Conservation (phyloP, 2,329 filamentous ascomycete species). For the Cercospora sp. region DNA sequence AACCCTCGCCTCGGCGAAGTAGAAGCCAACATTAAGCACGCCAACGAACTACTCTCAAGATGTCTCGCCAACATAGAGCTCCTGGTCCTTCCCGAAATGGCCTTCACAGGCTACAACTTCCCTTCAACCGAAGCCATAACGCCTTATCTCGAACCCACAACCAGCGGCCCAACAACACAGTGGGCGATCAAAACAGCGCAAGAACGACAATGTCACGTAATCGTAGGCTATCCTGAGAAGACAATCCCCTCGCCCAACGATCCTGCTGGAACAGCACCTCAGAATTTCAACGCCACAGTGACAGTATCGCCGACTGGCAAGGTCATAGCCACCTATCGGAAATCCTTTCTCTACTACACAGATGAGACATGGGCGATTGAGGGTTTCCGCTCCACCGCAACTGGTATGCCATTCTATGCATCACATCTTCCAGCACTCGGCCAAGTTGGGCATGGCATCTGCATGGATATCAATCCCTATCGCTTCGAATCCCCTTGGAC, state of each 20-base stretch:
- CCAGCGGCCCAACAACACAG: slow-evolving; percentile 65
- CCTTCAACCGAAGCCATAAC: slow-evolving; percentile 65
- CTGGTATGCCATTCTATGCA: slow-evolving; percentile 40
- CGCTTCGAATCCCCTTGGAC: slow-evolving; percentile 60
- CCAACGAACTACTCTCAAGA: slow-evolving; percentile 62
- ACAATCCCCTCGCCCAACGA: slow-evolving; percentile 26
- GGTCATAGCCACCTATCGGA: slow-evolving; percentile 62
- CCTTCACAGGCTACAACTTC: slow-evolving; percentile 81
- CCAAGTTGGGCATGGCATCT: slow-evolving; percentile 48
- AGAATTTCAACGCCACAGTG: slow-evolving; percentile 60
- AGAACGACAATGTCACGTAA: slow-evolving; percentile 66
- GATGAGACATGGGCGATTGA: slow-evolving; percentile 62
- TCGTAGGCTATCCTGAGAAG: slow-evolving; percentile 71
- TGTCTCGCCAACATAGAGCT: slow-evolving; percentile 59
- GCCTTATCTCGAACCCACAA: slow-evolving; percentile 67
- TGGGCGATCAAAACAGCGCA: slow-evolving; percentile 70
- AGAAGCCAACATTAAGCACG: slow-evolving; percentile 67
- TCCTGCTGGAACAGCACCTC: slow-evolving; percentile 18
- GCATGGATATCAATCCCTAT: slow-evolving; percentile 65
- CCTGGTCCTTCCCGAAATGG: slow-evolving; percentile 73
- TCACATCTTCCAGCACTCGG: slow-evolving; percentile 42
- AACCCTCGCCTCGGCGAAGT: slow-evolving; percentile 69
- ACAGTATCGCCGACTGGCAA: slow-evolving; percentile 57
- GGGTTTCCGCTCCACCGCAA: slow-evolving; percentile 22
- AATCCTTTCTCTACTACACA: slow-evolving; percentile 66